Evolutionary conservation across 1,284 basidiomycete species (phyloP), one percentile per base, ranked within the genome.

Genomic region (Fomitopsis palustris): DNA sequence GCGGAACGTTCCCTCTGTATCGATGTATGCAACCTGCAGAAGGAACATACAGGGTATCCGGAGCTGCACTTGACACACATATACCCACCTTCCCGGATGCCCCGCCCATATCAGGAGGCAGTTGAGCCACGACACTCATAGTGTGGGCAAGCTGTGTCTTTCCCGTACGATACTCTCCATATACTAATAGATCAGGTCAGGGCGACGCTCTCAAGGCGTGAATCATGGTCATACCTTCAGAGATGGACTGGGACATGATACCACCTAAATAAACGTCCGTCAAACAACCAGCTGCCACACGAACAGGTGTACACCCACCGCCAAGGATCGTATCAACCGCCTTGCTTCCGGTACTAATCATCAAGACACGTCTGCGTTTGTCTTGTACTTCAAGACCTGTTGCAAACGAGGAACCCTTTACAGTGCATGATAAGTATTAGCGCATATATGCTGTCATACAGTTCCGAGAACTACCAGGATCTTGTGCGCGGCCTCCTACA

Each of bases 101-200:
- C 9, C 95, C 95, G 14, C 95, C 95, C 70, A 95, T 83, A 57
- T 96, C 94, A 4, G 86, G 78, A 23, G 95, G 95, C 37, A 97
- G 82, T 69, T 97, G 95, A 3, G 92, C 77, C 8, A 94, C 79
- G 12, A 97, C 92, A 65, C 92, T 93, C 80, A 96, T 89, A 8
- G 94, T 97, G 75, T 96, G 94, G 27, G 92, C 92, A 43, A 96
- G 79, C 69, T 96, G 95, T 5, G 95, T 96, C 77, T 96, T 94
- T 42, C 92, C 92, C 0, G 92, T 94, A 21, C 90, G 84, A 70
- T 86, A 88, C 71, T 93, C 87, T 57, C 90, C 90, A 66, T 92
- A 91, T 1, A 91, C 89, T 90, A 52, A 21, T 0, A 33, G 10
- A 10, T 1, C 5, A 12, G 14, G 35, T 55, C 9, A 43, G 39